These are phyloP conservation scores for Phytopythium chamaehyphon DNA, from an alignment of 352 stramenopile species.

Conservation along the genomic window DNA sequence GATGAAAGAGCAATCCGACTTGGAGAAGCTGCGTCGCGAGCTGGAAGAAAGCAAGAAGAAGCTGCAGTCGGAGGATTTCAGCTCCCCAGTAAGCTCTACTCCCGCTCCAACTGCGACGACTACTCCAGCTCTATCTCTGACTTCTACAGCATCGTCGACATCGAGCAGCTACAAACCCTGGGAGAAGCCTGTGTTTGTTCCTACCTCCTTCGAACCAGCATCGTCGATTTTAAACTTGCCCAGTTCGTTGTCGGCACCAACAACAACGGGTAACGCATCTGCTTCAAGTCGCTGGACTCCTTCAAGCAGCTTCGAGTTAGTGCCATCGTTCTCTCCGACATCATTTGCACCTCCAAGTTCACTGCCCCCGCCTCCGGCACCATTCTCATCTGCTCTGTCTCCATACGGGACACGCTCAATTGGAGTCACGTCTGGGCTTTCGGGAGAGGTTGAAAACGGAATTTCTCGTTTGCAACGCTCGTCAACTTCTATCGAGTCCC, in stretches of 20 bases:
- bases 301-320: slow-evolving; percentile 21
- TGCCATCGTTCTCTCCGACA: slow-evolving; percentile 24
- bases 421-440: slow-evolving; percentile 5
- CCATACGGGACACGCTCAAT: slow-evolving; percentile 21
- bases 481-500: slow-evolving; percentile 74
- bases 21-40: slow-evolving; percentile 51
- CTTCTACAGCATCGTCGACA: slow-evolving; percentile 4
- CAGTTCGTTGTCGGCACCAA: background rate
- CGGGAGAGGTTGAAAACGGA: slow-evolving; percentile 49
- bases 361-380: slow-evolving; percentile 9
- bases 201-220: background rate
- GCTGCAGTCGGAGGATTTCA: slow-evolving; percentile 31
- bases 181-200: slow-evolving; percentile 1
- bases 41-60: slow-evolving; percentile 69
- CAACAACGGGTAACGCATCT: slow-evolving; percentile 3
- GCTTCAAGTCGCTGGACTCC: slow-evolving; percentile 17
- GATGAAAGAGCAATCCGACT: slow-evolving; percentile 69
- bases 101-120: background rate
- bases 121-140: slow-evolving; percentile 4
- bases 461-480: slow-evolving; percentile 70
- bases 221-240: background rate
- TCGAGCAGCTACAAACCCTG: slow-evolving; percentile 20
- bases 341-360: slow-evolving; percentile 12
- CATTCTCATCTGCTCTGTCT: slow-evolving; percentile 24
- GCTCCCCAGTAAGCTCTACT: background rate